Evolutionary conservation across 2,329 filamentous ascomycete species (phyloP).

Genomic region (Aspergillus eucalypticola): DNA sequence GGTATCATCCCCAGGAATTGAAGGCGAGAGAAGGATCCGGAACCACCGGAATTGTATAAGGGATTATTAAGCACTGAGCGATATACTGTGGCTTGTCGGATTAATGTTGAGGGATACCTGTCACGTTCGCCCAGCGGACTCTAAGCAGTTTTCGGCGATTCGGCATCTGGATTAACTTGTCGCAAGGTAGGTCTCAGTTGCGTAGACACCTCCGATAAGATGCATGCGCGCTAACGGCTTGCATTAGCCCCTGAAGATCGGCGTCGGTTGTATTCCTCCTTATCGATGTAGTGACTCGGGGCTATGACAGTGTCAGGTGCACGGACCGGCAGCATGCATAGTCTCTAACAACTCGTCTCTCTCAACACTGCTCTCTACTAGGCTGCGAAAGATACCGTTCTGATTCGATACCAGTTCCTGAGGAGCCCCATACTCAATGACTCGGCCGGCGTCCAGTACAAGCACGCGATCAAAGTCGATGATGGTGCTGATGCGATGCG

Average conservation of each 20-base stretch:
- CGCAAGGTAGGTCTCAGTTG: not conserved
- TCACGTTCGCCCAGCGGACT: no score
- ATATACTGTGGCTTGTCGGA: no score
- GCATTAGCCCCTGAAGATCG: no score
- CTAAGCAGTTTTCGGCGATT: not conserved
- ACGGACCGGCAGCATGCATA: not conserved
- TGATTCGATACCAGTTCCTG: slow-evolving; percentile 54
- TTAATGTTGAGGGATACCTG: no score
- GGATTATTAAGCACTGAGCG: no score
- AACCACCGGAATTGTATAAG: no score
- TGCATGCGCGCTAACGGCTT: not conserved
- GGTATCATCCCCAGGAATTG: no score
- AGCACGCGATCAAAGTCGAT: slow-evolving; percentile 73
- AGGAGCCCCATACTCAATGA: slow-evolving; percentile 67
- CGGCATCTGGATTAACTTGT: not conserved
- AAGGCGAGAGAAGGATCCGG: no score
- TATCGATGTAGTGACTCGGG: no score
- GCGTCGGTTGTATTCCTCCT: no score
- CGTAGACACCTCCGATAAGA: not conserved
- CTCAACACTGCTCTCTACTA: slow-evolving; percentile 11
- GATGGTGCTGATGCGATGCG: slow-evolving; percentile 72
- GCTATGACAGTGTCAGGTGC: no score
- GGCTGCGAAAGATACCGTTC: slow-evolving; percentile 7
- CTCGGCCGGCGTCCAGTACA: slow-evolving; percentile 66
- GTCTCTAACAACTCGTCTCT: not conserved